Percentiles rank a stretch among this genome's conserved stretches.
Conservation (phyloP, 2,329 filamentous ascomycete genomes). For the Trichophyton benhamiae region DNA sequence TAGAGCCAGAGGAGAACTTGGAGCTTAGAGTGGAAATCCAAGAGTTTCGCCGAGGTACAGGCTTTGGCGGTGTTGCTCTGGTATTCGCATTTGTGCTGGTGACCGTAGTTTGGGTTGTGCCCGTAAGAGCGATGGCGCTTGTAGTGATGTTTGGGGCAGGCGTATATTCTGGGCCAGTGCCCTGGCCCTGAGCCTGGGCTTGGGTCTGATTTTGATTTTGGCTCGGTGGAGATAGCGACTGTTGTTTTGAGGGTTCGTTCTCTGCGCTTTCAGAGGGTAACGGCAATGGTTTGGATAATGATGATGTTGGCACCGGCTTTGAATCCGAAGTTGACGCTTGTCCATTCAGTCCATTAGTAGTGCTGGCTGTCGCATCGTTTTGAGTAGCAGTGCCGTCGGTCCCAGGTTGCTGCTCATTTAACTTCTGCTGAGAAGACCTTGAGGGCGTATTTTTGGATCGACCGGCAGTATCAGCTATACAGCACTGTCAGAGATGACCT, state of each 20-base stretch:
- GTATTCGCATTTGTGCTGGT: neutral
- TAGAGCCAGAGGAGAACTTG: slow-evolving; percentile 60
- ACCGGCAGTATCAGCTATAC: slow-evolving; percentile 22
- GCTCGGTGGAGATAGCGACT: neutral
- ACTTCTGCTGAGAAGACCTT: neutral
- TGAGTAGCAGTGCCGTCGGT: neutral
- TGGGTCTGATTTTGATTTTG: neutral
- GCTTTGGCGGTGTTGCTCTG: slow-evolving; percentile 3
- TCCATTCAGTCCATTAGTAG: slow-evolving; percentile 1
- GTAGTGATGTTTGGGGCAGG: neutral
- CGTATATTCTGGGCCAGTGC: neutral
- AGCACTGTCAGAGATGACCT: neutral
- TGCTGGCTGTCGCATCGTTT: neutral
- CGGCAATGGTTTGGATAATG: neutral
- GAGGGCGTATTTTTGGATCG: slow-evolving; percentile 28
- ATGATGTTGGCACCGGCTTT: neutral
- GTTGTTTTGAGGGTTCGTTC: neutral
- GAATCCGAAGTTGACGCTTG: neutral
- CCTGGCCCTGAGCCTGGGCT: neutral
- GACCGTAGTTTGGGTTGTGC: neutral
- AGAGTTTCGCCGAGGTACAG: slow-evolving; percentile 47
- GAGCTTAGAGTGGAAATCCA: slow-evolving; percentile 92
- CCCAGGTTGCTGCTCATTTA: neutral
- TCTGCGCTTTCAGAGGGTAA: neutral
- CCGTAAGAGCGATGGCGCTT: neutral